phyloP scores from a whole-genome alignment of 148 eudicot species.

The Agrostemma githago region DNA sequence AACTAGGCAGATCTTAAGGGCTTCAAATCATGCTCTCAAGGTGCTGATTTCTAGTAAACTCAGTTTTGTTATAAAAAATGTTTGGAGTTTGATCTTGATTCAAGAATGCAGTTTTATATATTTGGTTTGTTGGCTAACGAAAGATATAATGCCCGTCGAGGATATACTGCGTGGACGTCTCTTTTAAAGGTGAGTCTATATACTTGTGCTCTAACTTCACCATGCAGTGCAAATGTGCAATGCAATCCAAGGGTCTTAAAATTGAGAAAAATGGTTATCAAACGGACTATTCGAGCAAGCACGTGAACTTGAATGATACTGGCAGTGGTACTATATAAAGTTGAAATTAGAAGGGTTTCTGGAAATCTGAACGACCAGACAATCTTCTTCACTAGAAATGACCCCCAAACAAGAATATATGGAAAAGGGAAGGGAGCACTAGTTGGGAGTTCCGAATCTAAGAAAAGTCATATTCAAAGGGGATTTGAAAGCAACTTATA shows the following conservation, averaged over 20 bases:
- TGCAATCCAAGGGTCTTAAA: too few species aligned
- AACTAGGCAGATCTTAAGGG: constrained; percentile 23
- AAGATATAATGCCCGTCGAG: too few species aligned
- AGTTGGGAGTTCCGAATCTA: background rate
- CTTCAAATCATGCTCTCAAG: constrained; percentile 18
- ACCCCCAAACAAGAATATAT: background rate
- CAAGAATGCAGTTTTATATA: too few species aligned
- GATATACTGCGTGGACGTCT: too few species aligned
- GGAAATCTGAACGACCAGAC: background rate
- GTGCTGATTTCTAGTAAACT: constrained; percentile 16
- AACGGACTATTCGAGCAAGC: too few species aligned
- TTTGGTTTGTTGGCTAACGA: too few species aligned
- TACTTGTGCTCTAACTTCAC: background rate
- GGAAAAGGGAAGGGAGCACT: background rate
- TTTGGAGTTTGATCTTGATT: background rate
- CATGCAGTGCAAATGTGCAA: too few species aligned
- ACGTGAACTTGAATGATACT: too few species aligned
- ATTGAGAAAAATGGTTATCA: too few species aligned
- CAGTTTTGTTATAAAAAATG: background rate
- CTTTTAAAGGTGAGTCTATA: too few species aligned
- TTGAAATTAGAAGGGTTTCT: background rate
- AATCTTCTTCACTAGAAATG: too few species aligned
- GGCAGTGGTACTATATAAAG: too few species aligned
- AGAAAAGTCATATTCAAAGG: background rate
- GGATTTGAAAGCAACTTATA: background rate